phyloP scores from a whole-genome alignment of 805 yeast species.

The Scheffersomyces ergatensis region DNA sequence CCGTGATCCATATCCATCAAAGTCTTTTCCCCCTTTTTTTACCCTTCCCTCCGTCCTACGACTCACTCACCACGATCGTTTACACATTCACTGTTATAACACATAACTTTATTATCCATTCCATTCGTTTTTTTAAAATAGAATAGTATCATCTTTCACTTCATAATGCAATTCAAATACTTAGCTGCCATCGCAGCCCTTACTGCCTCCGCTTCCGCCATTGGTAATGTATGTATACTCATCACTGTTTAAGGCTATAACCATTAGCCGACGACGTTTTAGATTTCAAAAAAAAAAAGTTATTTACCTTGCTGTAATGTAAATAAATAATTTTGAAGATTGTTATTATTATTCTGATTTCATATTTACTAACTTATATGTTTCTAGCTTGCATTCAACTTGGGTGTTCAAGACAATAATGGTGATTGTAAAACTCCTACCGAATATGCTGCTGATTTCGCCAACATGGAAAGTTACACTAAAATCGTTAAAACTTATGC shows the following conservation, averaged over 20 bases:
- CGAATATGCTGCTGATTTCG: conserved; percentile 72
- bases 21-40: no score
- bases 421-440: conserved; percentile 74
- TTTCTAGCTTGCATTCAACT: conserved; percentile 67
- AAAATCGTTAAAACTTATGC: conserved; percentile 81
- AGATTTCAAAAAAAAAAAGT: no score
- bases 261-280: no score
- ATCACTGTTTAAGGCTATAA: no score
- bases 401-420: conserved; percentile 75
- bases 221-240: conserved; percentile 52
- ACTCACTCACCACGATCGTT: conserved; percentile 1
- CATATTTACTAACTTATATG: not conserved
- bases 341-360: no score
- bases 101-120: not conserved
- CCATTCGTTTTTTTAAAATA: conserved; percentile 7
- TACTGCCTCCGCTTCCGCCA: conserved; percentile 50
- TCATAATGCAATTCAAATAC: conserved; percentile 36
- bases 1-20: no score
- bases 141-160: conserved; percentile 1
- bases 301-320: no score
- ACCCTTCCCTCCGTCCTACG: no score
- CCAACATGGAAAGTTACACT: conserved; percentile 55
- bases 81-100: conserved; percentile 1
- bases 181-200: conserved; percentile 48
- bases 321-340: no score